Base-by-base conservation (phyloP, 192 early-diverging fungal species). In the Funneliformis geosporum region DNA sequence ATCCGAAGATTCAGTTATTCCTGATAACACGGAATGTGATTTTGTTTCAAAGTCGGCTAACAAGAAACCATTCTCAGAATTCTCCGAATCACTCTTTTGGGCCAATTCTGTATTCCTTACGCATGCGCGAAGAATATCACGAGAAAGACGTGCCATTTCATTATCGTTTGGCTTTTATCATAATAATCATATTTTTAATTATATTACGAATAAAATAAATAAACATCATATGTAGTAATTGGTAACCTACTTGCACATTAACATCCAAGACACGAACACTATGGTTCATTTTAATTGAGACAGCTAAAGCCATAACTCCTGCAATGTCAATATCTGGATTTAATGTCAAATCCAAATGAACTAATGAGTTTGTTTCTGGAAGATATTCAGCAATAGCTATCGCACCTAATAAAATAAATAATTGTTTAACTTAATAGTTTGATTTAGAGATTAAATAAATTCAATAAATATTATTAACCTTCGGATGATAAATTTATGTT, bases 351-450 rank as follows among this genome's bases (percentile, higher is more conserved):
- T 96, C 93, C 76, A 97, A 87, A 66, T 90, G 86, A 74, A 85
- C 84, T 14, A 97, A 83, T 33, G 86, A 69, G 8, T 86, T 87
- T 21, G 90, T 94, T 65, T 96, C 91, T 8, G 94, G 93, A 60
- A 97, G 80, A 38, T 89, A 88, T 83, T 97, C 96, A 23, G 96
- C 94, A 59, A 97, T 80, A 7, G 89, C 87, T 67, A 97, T 93
- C 11, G 94, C 90, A 21, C 83, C 90, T 86, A 38, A 21, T 38
- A 12, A 25, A 38, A 64, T 38, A 7, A 82, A 23, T 28, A 28
- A 16, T n/a, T n/a, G n/a, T n/a, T n/a, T n/a, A n/a, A n/a, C n/a
- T n/a, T n/a, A 64, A 85, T 14, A 80, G 70, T 27, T 79, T 12
- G 5, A 9, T 18, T 28, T 11, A 28, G 12, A 79, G 5, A 80